Conservation (phyloP, 768 basidiomycete genomes). For the Gymnopilus dilepis region DNA sequence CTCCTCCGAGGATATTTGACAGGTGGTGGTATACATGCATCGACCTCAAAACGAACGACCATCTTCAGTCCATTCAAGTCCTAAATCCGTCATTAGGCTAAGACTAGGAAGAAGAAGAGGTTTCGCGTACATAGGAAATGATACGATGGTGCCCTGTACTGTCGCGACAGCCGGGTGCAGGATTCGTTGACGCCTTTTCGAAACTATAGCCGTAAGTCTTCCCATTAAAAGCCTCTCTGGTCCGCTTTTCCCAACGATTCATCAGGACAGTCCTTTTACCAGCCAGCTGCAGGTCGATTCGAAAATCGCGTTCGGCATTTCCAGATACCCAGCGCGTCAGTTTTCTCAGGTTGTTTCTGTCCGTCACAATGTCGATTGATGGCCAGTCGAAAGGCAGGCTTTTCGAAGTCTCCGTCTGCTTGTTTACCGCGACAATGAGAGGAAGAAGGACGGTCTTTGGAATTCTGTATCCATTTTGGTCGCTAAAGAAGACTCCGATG, state of each 20-base stretch:
- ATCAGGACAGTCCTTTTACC: slow-evolving; percentile 65
- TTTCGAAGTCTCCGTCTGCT: slow-evolving; percentile 36
- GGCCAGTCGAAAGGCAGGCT: slow-evolving; percentile 45
- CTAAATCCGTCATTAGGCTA: slow-evolving; percentile 37
- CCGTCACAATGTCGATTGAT: slow-evolving; percentile 56
- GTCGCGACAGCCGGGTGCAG: slow-evolving; percentile 52
- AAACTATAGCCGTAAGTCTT: slow-evolving; percentile 65
- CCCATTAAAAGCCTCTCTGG: slow-evolving; percentile 41
- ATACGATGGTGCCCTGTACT: slow-evolving; percentile 67
- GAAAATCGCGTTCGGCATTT: slow-evolving; percentile 51
- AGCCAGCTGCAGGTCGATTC: slow-evolving; percentile 71
- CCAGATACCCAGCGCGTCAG: slow-evolving; percentile 60
- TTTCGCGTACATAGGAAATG: slow-evolving; percentile 59
- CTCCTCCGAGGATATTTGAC: slow-evolving; percentile 30
- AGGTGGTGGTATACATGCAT: slow-evolving; percentile 46
- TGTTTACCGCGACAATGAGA: slow-evolving; percentile 63
- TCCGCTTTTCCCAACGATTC: slow-evolving; percentile 58
- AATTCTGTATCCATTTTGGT: slow-evolving; percentile 63
- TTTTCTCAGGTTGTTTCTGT: slow-evolving; percentile 71
- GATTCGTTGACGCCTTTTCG: slow-evolving; percentile 57
- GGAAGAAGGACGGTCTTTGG: slow-evolving; percentile 50
- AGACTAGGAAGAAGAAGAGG: neutral
- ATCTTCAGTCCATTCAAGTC: slow-evolving; percentile 62
- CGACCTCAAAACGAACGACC: slow-evolving; percentile 63
- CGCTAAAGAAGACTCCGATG: slow-evolving; percentile 49